Conservation (phyloP, 1,284 basidiomycete species). For the Vanrija pseudolonga region DNA sequence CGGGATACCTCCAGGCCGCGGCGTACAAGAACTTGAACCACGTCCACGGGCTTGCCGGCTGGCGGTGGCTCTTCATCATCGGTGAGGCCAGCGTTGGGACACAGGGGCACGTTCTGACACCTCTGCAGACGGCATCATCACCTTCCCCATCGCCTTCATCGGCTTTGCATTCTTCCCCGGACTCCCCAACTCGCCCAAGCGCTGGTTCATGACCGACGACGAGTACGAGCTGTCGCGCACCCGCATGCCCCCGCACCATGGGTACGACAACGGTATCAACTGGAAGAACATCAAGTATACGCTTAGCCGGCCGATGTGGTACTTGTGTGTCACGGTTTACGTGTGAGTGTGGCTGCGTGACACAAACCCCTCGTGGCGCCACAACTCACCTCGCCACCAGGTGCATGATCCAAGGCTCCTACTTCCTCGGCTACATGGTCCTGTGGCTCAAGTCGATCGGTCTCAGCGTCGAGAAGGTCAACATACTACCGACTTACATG, state of each 20-base stretch:
- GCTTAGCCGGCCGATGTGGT: constrained; percentile 22
- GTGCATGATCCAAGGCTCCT: constrained; percentile 21
- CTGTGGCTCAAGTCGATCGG: constrained; percentile 26
- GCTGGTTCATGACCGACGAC: constrained; percentile 19
- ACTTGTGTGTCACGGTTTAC: constrained; percentile 24
- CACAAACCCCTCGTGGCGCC: too few species aligned
- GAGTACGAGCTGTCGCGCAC: constrained; percentile 23
- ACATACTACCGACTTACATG: constrained; percentile 26
- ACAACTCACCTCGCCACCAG: background rate
- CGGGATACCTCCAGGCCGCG: constrained; percentile 26
- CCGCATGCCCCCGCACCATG: background rate
- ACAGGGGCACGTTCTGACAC: too few species aligned
- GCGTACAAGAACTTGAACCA: constrained; percentile 45
- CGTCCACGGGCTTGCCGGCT: constrained; percentile 40
- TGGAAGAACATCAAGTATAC: constrained; percentile 24
- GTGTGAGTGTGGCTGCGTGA: constrained; percentile 11
- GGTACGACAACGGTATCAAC: constrained; percentile 16
- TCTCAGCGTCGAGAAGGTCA: constrained; percentile 4
- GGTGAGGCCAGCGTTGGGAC: constrained; percentile 2
- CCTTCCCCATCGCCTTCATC: constrained; percentile 29
- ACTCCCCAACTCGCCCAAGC: constrained; percentile 21
- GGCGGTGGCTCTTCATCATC: constrained; percentile 48
- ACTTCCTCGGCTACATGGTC: constrained; percentile 30
- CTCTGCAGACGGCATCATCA: constrained; percentile 15
- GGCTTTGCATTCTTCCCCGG: constrained; percentile 28